phyloP scores from a whole-genome alignment of 805 yeast genomes.

The Cephaloascus albidus region DNA sequence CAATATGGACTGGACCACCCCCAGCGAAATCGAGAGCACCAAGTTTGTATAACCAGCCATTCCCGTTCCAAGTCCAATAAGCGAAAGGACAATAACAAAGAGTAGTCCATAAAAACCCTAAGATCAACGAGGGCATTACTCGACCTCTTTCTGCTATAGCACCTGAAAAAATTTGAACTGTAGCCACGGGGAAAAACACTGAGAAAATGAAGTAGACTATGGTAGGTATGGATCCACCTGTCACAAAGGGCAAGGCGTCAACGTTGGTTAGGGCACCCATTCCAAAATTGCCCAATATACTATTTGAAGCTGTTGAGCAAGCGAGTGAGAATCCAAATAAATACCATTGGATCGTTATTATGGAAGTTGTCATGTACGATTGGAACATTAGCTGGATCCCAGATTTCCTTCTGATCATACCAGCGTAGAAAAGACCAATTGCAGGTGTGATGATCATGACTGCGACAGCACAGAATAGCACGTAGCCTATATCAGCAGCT shows the following conservation, averaged over 20 bases:
- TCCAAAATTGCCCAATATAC: conserved; percentile 22
- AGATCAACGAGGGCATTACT: conserved; percentile 27
- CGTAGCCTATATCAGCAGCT: conserved; percentile 45
- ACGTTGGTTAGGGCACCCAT: conserved; percentile 29
- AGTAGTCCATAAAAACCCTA: conserved; percentile 29
- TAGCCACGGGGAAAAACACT: conserved; percentile 37
- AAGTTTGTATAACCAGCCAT: conserved; percentile 32
- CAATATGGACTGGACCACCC: conserved; percentile 40
- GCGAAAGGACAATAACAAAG: conserved; percentile 38
- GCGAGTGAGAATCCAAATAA: conserved; percentile 37
- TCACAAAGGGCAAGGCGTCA: conserved; percentile 27
- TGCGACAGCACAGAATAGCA: conserved; percentile 35
- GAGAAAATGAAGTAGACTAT: conserved; percentile 34
- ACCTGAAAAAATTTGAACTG: conserved; percentile 38
- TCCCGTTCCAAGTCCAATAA: conserved; percentile 35
- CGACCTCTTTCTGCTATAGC: conserved; percentile 35
- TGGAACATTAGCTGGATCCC: conserved; percentile 35
- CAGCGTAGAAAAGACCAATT: conserved; percentile 36
- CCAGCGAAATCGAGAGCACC: conserved; percentile 41
- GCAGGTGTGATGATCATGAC: conserved; percentile 40
- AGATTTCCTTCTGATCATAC: conserved; percentile 29
- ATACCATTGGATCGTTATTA: conserved; percentile 31
- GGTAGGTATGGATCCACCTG: conserved; percentile 40
- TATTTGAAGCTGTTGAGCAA: conserved; percentile 11
- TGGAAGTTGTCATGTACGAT: conserved; percentile 29